A percentile compares a stretch with the other conserved stretches of the same genome.
phyloP scores from a whole-genome alignment of 129 eudicot genomes.

The Tagetes erecta region DNA sequence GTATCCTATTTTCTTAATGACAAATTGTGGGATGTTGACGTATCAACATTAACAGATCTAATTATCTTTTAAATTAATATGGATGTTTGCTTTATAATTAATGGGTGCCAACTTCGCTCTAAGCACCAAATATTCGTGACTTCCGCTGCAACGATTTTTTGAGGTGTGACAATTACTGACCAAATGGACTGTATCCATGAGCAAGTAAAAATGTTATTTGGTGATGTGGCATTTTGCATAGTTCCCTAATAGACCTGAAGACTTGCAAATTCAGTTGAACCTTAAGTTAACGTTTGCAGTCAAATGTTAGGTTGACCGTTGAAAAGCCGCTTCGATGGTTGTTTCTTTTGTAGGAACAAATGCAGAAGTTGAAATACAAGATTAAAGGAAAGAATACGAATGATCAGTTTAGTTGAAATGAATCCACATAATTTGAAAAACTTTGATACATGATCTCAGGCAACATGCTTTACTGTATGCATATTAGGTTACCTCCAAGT shows the following conservation, averaged over 20 bases:
- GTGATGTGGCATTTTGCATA: conserved; percentile 78
- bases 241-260: conserved; percentile 69
- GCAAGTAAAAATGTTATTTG: conserved; percentile 82
- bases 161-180: conserved; percentile 69
- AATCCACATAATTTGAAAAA: conserved; percentile 42
- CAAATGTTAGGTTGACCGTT: conserved; percentile 21
- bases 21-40: too few species aligned
- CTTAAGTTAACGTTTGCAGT: conserved; percentile 13
- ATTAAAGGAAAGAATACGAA: conserved; percentile 74
- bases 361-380: conserved; percentile 59
- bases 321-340: conserved; percentile 23
- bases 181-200: conserved; percentile 80
- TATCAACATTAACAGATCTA: too few species aligned
- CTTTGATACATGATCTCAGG: conserved; percentile 75
- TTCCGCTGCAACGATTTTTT: too few species aligned
- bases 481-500: conserved; percentile 63
- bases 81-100: too few species aligned
- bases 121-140: too few species aligned
- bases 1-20: too few species aligned
- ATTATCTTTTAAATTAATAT: too few species aligned
- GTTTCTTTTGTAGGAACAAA: conserved; percentile 45
- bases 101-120: too few species aligned
- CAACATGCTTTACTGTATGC: conserved; percentile 29
- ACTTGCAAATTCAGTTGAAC: conserved; percentile 53
- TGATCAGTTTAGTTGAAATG: conserved; percentile 61